Evolutionary conservation across 2,329 filamentous ascomycete species (phyloP), one percentile per base, ranked within the genome.

Genomic region (Penicillium sp.): DNA sequence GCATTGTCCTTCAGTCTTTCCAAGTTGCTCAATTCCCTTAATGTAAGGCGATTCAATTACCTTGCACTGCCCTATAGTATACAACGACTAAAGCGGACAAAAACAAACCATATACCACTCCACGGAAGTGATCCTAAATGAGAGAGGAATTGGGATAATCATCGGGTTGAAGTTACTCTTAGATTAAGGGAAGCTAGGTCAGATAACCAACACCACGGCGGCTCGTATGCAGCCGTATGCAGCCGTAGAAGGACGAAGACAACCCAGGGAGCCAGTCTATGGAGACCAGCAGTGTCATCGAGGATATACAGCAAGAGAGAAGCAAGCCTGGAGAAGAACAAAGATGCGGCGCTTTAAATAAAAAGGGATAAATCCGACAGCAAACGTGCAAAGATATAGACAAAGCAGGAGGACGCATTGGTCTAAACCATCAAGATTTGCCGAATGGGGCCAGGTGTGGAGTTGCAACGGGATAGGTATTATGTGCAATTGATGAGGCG

Each of bases 401-500:
- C 60, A 65, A 16, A 37, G 56, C 25, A 42, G 25, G 22, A 31
- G 28, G 33, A 30, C 43, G 44, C 36, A 35, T 30, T 30, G 36
- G 26, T 22, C 28, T 33, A 45, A 45, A 46, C 47, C 57, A 61
- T 64, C 61, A 63, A 63, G 60, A 54, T 54, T 45, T 50, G 54
- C 37, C 35, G 14, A 48, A 52, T 36, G 30, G 43, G 28, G 50
- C 46, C 53, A 43, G 50, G 45, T 40, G 55, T 48, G 38, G 41
- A 50, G 55, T 51, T 57, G 57, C 51, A 60, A 56, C 38, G 50
- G 42, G 17, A 35, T 55, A 56, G 55, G 52, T 60, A 65, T 65
- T 66, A 66, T 65, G 61, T 64, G 62, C 64, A 64, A 56, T 53
- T 45, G 56, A 43, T 41, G 46, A 45, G 46, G 43, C 37, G 35